These are phyloP conservation scores for sweet orange (Citrus sinensis) DNA, from an alignment of 345 rosid species.

Conservation along the genomic window DNA sequence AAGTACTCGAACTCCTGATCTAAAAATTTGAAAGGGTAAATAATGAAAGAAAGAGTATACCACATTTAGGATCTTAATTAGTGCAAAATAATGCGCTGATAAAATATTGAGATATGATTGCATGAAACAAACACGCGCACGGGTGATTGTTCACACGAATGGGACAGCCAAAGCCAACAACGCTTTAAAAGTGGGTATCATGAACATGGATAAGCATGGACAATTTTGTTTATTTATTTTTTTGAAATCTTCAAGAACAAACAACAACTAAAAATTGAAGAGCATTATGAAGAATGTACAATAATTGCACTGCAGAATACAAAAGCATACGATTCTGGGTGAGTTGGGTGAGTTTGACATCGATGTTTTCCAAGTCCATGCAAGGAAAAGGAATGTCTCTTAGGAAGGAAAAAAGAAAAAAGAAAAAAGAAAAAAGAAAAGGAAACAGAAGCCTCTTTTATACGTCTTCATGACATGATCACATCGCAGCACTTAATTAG, in stretches of 20 bases:
- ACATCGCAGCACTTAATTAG: too few relatives aligned
- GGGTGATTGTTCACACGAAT: too few relatives aligned
- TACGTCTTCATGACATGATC: neutral
- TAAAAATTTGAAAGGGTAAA: too few relatives aligned
- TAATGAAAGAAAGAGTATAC: neutral
- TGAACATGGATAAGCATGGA: neutral
- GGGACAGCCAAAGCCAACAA: too few relatives aligned
- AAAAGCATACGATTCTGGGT: constrained; percentile 3
- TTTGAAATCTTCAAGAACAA: too few relatives aligned
- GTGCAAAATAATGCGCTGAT: neutral
- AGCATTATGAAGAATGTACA: neutral
- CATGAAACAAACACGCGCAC: neutral
- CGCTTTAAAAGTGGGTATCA: neutral
- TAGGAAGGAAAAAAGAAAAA: neutral
- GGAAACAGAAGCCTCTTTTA: neutral
- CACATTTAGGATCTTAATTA: neutral
- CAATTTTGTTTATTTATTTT: too few relatives aligned
- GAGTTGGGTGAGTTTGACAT: neutral
- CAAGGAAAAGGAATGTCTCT: neutral
- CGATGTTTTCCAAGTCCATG: constrained; percentile 2
- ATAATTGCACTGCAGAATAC: neutral
- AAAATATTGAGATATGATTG: neutral
- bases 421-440: too few relatives aligned
- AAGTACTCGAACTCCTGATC: too few relatives aligned
- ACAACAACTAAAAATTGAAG: neutral